Evolutionary conservation across 2,329 filamentous ascomycete genomes (phyloP).

Genomic region (Monosporascus sp.): DNA sequence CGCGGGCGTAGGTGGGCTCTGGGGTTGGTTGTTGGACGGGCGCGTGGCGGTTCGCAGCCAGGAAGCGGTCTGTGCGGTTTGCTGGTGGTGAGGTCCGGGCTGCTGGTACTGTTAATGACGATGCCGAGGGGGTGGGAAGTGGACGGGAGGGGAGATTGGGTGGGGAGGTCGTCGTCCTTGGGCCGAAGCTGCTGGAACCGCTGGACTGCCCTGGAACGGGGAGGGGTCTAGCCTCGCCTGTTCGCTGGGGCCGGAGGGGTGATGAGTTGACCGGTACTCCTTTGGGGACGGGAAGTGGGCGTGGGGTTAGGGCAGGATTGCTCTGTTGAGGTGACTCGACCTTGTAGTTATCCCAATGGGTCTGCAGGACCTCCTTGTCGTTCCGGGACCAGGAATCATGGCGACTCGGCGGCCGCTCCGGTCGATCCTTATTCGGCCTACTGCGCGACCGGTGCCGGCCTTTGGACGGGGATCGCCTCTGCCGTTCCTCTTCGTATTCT

Average conservation of each 20-base stretch:
- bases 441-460: slow-evolving; percentile 37
- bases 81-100: not conserved
- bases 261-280: slow-evolving; percentile 23
- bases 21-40: slow-evolving; percentile 33
- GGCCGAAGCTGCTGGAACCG: slow-evolving; percentile 9
- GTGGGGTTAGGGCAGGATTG: slow-evolving; percentile 21
- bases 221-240: slow-evolving; percentile 45
- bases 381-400: slow-evolving; percentile 60
- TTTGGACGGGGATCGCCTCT: slow-evolving; percentile 41
- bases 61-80: slow-evolving; percentile 46
- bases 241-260: slow-evolving; percentile 31
- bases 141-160: slow-evolving; percentile 16
- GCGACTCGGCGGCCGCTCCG: slow-evolving; percentile 42
- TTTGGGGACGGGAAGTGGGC: slow-evolving; percentile 37
- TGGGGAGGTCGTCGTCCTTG: slow-evolving; percentile 22
- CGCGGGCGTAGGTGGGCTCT: slow-evolving; percentile 49
- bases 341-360: slow-evolving; percentile 40
- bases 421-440: slow-evolving; percentile 25
- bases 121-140: slow-evolving; percentile 19
- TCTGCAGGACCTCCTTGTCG: slow-evolving; percentile 59
- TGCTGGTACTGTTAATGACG: not conserved
- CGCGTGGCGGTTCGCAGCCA: slow-evolving; percentile 45
- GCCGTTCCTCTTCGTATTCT: slow-evolving; percentile 55
- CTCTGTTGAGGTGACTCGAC: slow-evolving; percentile 3
- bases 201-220: slow-evolving; percentile 36